Percentiles rank a stretch among this genome's conserved stretches.
These are phyloP conservation scores for Volvox africanus DNA, from an alignment of 139 green algal species.

Conservation along the genomic window DNA sequence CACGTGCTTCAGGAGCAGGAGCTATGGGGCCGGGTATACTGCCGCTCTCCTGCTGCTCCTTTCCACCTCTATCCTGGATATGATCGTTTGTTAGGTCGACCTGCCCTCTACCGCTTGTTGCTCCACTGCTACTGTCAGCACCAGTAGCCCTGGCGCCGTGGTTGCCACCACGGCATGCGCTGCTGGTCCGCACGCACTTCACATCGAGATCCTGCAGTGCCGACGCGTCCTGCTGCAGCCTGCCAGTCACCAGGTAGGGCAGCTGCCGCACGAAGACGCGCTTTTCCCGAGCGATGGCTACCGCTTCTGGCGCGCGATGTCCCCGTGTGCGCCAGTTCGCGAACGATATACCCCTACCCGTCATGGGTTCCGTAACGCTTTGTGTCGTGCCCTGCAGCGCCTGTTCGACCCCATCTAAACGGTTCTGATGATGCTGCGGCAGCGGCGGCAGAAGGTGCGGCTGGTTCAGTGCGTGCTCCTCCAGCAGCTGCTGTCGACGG, in stretches of 20 bases:
- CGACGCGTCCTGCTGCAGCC: conserved; percentile 1
- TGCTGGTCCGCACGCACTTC: too few species aligned
- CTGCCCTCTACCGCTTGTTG: too few species aligned
- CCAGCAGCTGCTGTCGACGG: background rate
- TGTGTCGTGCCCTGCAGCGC: background rate
- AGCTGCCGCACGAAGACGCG: conserved; percentile 64
- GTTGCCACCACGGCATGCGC: too few species aligned
- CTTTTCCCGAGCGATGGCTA: conserved; percentile 72
- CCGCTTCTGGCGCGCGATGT: conserved; percentile 68
- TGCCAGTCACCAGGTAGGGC: conserved; percentile 68
- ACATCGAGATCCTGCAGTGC: background rate
- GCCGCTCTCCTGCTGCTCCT: too few species aligned
- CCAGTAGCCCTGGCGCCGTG: too few species aligned
- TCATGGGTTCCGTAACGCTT: too few species aligned
- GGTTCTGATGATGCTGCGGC: background rate
- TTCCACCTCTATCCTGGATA: too few species aligned
- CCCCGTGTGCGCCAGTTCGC: conserved; percentile 57
- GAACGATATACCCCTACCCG: conserved; percentile 1
- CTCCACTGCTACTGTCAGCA: too few species aligned
- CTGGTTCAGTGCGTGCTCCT: background rate
- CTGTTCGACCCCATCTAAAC: background rate
- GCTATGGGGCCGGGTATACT: too few species aligned
- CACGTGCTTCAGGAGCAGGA: too few species aligned
- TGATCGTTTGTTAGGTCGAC: too few species aligned
- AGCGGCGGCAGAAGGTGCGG: background rate